Evolutionary conservation across 306 rosid species (phyloP).

Genomic region (Vigna nakashimae): DNA sequence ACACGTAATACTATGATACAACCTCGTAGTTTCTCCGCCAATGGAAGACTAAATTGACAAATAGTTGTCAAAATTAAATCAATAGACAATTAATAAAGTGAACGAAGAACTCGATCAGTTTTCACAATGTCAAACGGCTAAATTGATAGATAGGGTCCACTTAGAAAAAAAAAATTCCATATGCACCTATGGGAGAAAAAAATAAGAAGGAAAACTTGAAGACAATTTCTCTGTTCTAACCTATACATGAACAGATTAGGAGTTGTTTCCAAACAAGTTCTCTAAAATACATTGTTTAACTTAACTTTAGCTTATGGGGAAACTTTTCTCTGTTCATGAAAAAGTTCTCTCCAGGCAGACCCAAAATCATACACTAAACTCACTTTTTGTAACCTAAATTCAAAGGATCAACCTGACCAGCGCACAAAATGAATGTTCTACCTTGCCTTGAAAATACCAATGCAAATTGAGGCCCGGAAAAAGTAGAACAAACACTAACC

Average conservation of each 20-base stretch:
- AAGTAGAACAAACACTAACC: slow-evolving; percentile 57
- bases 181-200: too few relatives aligned
- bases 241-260: too few relatives aligned
- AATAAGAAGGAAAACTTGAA: too few relatives aligned
- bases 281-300: too few relatives aligned
- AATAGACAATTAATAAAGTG: background rate
- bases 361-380: background rate
- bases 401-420: background rate
- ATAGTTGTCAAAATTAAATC: background rate
- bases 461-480: background rate
- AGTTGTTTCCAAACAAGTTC: too few relatives aligned
- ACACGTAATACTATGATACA: background rate
- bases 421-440: background rate
- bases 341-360: too few relatives aligned
- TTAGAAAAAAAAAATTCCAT: too few relatives aligned
- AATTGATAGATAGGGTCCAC: background rate
- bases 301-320: too few relatives aligned
- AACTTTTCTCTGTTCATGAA: too few relatives aligned
- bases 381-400: background rate
- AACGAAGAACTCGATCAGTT: background rate
- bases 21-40: background rate
- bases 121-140: background rate
- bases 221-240: too few relatives aligned
- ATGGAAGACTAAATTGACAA: background rate
- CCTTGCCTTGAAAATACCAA: background rate